These are phyloP conservation scores for Trichoderma arundinaceum DNA, from an alignment of 2,329 filamentous ascomycete genomes.

Conservation along the genomic window DNA sequence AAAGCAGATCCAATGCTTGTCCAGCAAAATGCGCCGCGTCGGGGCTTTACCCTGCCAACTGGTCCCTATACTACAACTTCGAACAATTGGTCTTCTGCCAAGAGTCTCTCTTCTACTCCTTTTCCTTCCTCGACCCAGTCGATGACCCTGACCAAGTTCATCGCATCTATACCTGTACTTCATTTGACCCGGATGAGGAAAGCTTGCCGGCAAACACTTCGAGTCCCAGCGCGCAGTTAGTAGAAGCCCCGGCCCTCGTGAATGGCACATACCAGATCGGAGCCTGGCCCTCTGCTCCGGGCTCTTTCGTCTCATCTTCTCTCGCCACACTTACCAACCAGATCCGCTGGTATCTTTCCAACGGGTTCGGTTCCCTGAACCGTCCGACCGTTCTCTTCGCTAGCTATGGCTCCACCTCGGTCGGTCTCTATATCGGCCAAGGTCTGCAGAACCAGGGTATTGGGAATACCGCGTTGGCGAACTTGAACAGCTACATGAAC, in stretches of 20 bases:
- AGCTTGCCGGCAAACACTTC: neutral
- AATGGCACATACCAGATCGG: constrained; percentile 38
- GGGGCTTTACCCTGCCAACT: constrained; percentile 37
- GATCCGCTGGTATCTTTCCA: constrained; percentile 40
- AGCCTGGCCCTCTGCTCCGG: constrained; percentile 38
- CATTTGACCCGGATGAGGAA: constrained; percentile 34
- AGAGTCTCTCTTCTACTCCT: constrained; percentile 44
- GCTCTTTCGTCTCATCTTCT: constrained; percentile 33
- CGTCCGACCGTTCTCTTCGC: constrained; percentile 41
- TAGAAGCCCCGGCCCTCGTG: constrained; percentile 32
- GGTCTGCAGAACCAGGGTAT: constrained; percentile 40
- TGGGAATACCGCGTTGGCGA: constrained; percentile 39
- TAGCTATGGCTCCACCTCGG: constrained; percentile 39
- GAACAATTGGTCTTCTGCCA: constrained; percentile 39
- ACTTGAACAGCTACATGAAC: constrained; percentile 39
- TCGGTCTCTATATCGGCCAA: constrained; percentile 47
- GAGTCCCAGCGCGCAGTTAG: neutral
- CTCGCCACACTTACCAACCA: constrained; percentile 39
- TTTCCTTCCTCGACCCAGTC: constrained; percentile 44
- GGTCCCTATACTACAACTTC: constrained; percentile 39
- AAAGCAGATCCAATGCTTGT: constrained; percentile 21
- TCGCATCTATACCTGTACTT: constrained; percentile 37
- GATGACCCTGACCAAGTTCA: constrained; percentile 40
- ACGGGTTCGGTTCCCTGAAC: constrained; percentile 36
- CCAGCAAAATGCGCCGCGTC: constrained; percentile 37